Conservation (phyloP, 192 early-diverging fungal genomes). For the Phlyctochytrium planicorne region DNA sequence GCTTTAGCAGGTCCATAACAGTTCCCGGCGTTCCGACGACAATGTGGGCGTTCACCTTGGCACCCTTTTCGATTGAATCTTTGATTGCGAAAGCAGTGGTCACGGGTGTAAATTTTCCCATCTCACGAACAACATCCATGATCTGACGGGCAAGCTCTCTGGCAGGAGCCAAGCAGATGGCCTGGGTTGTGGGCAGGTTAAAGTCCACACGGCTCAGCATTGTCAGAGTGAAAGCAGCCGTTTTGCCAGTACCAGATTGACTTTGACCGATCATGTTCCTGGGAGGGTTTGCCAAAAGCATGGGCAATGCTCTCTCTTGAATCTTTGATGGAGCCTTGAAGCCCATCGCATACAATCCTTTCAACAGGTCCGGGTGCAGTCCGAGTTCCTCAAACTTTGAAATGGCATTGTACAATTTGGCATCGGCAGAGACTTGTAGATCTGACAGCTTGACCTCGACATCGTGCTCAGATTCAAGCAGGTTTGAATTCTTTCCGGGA, state of each 20-base stretch:
- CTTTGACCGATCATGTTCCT: slow-evolving; percentile 98
- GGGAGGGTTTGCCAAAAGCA: slow-evolving; percentile 83
- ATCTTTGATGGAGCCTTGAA: slow-evolving; percentile 94
- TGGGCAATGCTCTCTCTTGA: slow-evolving; percentile 87
- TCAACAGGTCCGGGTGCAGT: slow-evolving; percentile 71
- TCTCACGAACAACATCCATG: slow-evolving; percentile 81
- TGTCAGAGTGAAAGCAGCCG: slow-evolving; percentile 91
- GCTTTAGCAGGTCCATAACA: slow-evolving; percentile 71
- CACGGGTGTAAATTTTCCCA: slow-evolving; percentile 88
- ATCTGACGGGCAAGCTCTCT: slow-evolving; percentile 96
- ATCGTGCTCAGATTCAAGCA: slow-evolving; percentile 39
- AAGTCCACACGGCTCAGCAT: slow-evolving; percentile 87
- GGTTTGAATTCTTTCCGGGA: slow-evolving; percentile 10
- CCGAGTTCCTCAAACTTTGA: slow-evolving; percentile 61
- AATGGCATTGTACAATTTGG: slow-evolving; percentile 76
- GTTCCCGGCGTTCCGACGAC: slow-evolving; percentile 96
- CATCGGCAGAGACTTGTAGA: slow-evolving; percentile 67
- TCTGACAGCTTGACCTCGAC: slow-evolving; percentile 65
- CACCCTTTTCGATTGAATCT: slow-evolving; percentile 55
- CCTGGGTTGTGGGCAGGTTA: slow-evolving; percentile 66
- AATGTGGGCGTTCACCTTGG: slow-evolving; percentile 72
- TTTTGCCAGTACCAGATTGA: slow-evolving; percentile 96
- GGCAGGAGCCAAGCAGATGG: slow-evolving; percentile 86
- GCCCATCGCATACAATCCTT: slow-evolving; percentile 92
- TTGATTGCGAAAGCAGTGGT: slow-evolving; percentile 77